Evolutionary conservation across 1,284 basidiomycete genomes (phyloP), one percentile per base, ranked within the genome.

Genomic region (Lignosus rhinocerotis): DNA sequence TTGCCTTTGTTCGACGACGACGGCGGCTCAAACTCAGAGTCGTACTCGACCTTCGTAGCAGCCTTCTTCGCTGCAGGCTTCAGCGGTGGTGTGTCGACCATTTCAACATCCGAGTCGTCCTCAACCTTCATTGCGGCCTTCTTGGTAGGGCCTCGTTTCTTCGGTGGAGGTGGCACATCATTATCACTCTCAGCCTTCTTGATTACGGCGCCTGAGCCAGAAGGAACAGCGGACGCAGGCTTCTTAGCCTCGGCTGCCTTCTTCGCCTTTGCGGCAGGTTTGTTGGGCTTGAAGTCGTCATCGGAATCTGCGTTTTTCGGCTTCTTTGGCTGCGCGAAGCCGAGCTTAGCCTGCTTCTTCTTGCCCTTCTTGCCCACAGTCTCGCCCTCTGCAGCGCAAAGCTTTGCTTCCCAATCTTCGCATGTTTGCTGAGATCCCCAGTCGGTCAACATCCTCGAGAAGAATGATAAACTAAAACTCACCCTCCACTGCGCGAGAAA

Each of bases 401-500:
- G 77, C 70, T 83, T 83, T 52, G 79, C 75, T 42, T 83, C 81
- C 74, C 85, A 86, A 17, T 81, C 79, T 54, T 82, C 78, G 67
- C 90, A 89, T 14, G 82, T 78, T 64, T 80, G 80, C 85, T 92
- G 33, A 7, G n/a, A 10, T 12, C 8, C 32, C 19, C 16, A 17
- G 16, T 19, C 17, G 6, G 19, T 11, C 10, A 32, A 48, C 33
- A 19, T 34, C 33, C 3, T 9, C 31, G 30, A 32, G 6, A 16
- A 34, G 3, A 19, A 19, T 7, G 6, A 36, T 8, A n/a, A 25
- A 2, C 4, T 25, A 25, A 16, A 45, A 76, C 88, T 63, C 61
- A 91, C 94, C 74, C 93, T 84, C 94, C 94, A 98, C 68, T 91
- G 87, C 42, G 76, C 80, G 42, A 94, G 72, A 81, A 99, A 97